Evolutionary conservation across 345 rosid genomes (phyloP).

Genomic region (Rhizophora apiculata): DNA sequence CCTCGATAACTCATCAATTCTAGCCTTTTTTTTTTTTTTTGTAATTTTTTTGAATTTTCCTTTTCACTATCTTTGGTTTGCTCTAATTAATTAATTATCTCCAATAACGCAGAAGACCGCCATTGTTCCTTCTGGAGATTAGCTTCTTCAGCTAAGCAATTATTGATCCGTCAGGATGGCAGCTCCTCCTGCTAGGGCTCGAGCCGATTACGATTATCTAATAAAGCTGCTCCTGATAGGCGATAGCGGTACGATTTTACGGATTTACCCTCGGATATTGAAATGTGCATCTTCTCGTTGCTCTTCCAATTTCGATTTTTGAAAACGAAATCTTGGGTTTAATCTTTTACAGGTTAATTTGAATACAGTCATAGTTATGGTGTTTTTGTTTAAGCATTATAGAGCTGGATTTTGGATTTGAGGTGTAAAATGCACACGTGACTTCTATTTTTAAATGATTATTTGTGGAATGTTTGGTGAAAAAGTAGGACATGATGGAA

Average conservation of each 20-base stretch:
- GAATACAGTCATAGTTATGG: no score
- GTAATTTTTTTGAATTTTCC: background rate
- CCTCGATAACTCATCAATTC: background rate
- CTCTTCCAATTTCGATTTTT: background rate
- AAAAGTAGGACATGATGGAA: no score
- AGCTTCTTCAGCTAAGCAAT: background rate
- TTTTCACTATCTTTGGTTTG: background rate
- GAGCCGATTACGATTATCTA: conserved; percentile 52
- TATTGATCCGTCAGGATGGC: conserved; percentile 26
- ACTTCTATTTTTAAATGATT: no score
- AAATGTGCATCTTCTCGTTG: background rate
- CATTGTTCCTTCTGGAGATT: background rate
- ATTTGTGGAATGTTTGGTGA: no score
- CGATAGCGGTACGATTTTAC: conserved; percentile 39
- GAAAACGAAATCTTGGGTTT: no score
- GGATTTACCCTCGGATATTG: background rate
- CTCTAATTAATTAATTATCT: background rate
- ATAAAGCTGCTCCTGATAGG: conserved; percentile 52
- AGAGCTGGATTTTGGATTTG: no score
- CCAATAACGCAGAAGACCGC: background rate
- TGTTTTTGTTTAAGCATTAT: no score
- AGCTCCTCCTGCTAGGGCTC: conserved; percentile 48
- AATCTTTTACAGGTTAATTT: no score
- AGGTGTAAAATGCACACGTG: no score
- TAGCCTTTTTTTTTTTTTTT: background rate